These are phyloP conservation scores for Boletus sensibilis DNA, from an alignment of 768 basidiomycete genomes.

Conservation along the genomic window DNA sequence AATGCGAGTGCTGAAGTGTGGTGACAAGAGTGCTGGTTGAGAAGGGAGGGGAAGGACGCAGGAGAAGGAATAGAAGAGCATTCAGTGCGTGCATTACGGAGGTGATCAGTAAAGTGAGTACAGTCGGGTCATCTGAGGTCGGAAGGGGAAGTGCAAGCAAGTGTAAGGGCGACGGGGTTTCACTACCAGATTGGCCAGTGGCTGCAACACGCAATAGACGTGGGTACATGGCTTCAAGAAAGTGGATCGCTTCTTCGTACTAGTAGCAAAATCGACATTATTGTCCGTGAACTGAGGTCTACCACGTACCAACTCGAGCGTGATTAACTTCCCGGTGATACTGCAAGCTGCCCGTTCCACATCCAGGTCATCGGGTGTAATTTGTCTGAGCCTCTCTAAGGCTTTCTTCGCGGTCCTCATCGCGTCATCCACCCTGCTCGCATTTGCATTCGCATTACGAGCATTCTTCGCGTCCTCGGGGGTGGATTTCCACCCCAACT, in stretches of 20 bases:
- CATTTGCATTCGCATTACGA: constrained; percentile 22
- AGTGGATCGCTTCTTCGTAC: constrained; percentile 50
- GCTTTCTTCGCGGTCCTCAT: constrained; percentile 40
- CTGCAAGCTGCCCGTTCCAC: constrained; percentile 73
- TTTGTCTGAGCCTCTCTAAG: constrained; percentile 45
- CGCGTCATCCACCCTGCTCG: constrained; percentile 36
- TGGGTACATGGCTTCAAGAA: constrained; percentile 48
- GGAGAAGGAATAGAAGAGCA: constrained; percentile 35
- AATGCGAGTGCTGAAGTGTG: constrained; percentile 32
- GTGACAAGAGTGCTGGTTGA: constrained; percentile 27
- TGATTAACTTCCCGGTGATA: constrained; percentile 62
- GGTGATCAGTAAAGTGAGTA: constrained; percentile 57
- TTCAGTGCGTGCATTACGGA: constrained; percentile 57
- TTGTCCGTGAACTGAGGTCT: neutral
- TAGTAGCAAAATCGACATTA: constrained; percentile 26
- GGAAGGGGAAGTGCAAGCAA: constrained; percentile 47
- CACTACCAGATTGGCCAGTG: neutral
- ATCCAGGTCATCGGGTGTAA: constrained; percentile 51
- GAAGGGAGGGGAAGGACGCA: constrained; percentile 18
- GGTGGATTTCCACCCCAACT: constrained; percentile 59
- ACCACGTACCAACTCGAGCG: constrained; percentile 66
- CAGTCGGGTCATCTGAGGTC: constrained; percentile 25
- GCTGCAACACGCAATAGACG: constrained; percentile 32
- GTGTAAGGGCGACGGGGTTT: constrained; percentile 16
- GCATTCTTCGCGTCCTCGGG: constrained; percentile 26